Evolutionary conservation across 495 filamentous ascomycete genomes (phyloP).

Genomic region (Penicillium steckii): DNA sequence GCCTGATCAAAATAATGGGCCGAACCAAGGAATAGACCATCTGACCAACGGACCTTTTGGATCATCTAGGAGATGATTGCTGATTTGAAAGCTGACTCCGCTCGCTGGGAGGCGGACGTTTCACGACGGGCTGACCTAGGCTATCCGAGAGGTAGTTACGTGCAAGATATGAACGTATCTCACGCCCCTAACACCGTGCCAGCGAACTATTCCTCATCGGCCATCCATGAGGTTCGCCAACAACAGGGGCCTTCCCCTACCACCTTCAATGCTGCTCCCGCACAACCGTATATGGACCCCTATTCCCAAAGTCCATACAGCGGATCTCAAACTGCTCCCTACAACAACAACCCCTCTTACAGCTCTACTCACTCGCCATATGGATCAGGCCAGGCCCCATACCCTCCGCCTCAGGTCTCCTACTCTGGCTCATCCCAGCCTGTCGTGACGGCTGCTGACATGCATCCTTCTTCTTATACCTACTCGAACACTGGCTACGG

Average conservation of each 20-base stretch:
- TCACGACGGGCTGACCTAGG: constrained; percentile 49
- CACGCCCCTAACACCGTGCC: constrained; percentile 37
- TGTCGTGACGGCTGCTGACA: constrained; percentile 36
- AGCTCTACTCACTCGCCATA: constrained; percentile 40
- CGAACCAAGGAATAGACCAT: constrained; percentile 11
- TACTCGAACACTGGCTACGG: constrained; percentile 40
- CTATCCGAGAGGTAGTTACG: constrained; percentile 47
- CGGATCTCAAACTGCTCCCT: constrained; percentile 37
- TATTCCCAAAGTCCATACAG: constrained; percentile 38
- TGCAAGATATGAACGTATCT: constrained; percentile 42
- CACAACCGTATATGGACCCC: constrained; percentile 34
- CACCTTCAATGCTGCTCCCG: constrained; percentile 39
- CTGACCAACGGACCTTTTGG: constrained; percentile 19
- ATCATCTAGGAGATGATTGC: constrained; percentile 75
- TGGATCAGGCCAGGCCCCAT: constrained; percentile 34
- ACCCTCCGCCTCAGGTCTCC: constrained; percentile 37
- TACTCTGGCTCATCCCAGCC: constrained; percentile 39
- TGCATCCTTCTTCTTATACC: constrained; percentile 42
- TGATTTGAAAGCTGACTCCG: constrained; percentile 80
- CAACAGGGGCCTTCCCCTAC: constrained; percentile 40
- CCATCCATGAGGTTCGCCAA: constrained; percentile 38
- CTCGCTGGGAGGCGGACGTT: constrained; percentile 74
- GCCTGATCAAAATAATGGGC: background rate
- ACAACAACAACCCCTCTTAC: constrained; percentile 34
- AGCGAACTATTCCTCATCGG: constrained; percentile 34